Evolutionary conservation across 2,329 filamentous ascomycete species (phyloP).

Genomic region (Hypoxylon sp.): DNA sequence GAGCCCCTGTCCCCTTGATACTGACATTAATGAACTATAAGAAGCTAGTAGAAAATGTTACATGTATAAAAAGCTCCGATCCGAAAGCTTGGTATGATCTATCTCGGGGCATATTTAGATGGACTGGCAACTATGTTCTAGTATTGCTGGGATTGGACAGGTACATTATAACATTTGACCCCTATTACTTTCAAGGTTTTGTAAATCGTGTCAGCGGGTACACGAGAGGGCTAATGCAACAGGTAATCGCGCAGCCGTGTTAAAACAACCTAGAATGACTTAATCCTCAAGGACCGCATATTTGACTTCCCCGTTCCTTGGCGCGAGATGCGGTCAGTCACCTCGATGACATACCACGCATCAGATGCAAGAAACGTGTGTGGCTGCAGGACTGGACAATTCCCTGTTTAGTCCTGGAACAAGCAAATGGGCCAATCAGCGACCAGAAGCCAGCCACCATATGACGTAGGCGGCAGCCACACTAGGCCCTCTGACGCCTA

Average conservation of each 20-base stretch:
- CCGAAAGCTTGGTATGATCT: no score
- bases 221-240: background rate
- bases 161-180: no score
- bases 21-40: no score
- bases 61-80: no score
- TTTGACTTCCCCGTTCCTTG: background rate
- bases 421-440: constrained; percentile 26
- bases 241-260: no score
- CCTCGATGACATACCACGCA: constrained; percentile 30
- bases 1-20: no score
- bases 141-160: no score
- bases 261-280: no score
- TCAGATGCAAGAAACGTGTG: constrained; percentile 11
- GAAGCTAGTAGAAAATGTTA: no score
- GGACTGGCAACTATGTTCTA: no score
- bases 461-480: constrained; percentile 41
- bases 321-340: background rate
- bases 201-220: background rate
- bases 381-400: constrained; percentile 30
- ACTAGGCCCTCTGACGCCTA: constrained; percentile 2
- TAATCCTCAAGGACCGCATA: background rate
- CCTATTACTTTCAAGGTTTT: no score
- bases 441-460: constrained; percentile 21
- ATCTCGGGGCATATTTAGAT: no score
- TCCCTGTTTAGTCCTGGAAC: constrained; percentile 39